Conservation (phyloP, 805 yeast genomes). For the Suhomyces emberorum region DNA sequence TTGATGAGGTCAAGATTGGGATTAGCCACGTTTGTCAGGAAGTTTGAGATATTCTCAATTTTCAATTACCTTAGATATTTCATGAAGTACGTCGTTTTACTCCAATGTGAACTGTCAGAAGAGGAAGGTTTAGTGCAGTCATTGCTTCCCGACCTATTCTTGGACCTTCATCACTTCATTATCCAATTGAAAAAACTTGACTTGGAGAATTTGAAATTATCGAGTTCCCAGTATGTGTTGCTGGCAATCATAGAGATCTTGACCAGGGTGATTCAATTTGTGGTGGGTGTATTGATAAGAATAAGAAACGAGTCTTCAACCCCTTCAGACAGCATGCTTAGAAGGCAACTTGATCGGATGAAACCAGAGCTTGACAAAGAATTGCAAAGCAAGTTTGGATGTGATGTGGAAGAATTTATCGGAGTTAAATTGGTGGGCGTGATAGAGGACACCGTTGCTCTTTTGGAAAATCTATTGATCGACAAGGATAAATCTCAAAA, state of each 20-base stretch:
- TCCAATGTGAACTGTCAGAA: constrained; percentile 35
- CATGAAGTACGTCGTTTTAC: constrained; percentile 25
- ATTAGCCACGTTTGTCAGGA: constrained; percentile 6
- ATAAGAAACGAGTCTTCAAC: constrained; percentile 13
- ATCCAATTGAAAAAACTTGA: constrained; percentile 4
- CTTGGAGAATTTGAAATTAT: constrained; percentile 1
- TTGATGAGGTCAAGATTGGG: background rate
- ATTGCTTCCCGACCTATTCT: constrained; percentile 16
- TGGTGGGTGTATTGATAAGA: constrained; percentile 32
- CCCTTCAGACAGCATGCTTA: constrained; percentile 5
- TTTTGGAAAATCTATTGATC: constrained; percentile 10
- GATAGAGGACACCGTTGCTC: constrained; percentile 12
- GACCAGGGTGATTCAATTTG: constrained; percentile 28
- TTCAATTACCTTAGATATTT: constrained; percentile 28
- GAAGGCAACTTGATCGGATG: constrained; percentile 4
- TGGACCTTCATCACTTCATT: constrained; percentile 13
- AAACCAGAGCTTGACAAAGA: constrained; percentile 3
- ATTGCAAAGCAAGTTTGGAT: constrained; percentile 5
- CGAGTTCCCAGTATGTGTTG: constrained; percentile 19
- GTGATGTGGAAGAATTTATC: constrained; percentile 9
- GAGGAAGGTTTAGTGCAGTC: constrained; percentile 11
- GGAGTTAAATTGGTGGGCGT: constrained; percentile 8
- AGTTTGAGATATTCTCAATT: constrained; percentile 18
- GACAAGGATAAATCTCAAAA: constrained; percentile 15
- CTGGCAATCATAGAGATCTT: constrained; percentile 27